These are phyloP conservation scores for Daldinia sp. DNA, from an alignment of 2,329 filamentous ascomycete species.

Conservation along the genomic window DNA sequence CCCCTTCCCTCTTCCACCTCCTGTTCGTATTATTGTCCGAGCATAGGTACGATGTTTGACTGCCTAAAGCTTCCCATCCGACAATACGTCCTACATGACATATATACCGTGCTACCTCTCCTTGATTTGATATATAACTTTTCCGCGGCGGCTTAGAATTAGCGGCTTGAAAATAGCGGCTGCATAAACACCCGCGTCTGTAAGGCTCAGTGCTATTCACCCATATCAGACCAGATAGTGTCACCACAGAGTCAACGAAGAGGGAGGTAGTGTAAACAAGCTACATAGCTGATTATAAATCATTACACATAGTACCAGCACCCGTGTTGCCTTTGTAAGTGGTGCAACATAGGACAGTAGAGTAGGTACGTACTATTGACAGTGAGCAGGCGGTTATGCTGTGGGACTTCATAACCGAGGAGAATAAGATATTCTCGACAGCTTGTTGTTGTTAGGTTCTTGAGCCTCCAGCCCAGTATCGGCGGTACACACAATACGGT, in stretches of 20 bases:
- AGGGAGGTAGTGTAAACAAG: constrained; percentile 1
- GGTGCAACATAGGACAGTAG: background rate
- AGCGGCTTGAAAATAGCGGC: background rate
- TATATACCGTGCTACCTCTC: background rate
- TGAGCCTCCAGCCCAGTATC: background rate
- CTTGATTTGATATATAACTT: background rate
- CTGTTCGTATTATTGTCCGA: background rate
- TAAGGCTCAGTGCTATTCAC: background rate
- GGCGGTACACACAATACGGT: background rate
- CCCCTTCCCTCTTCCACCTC: background rate
- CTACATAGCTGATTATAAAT: background rate
- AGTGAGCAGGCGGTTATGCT: background rate
- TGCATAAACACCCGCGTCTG: background rate
- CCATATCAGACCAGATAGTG: background rate
- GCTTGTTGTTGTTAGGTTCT: background rate
- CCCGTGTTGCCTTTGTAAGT: background rate
- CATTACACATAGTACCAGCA: background rate
- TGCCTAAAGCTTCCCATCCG: background rate
- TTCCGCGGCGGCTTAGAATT: background rate
- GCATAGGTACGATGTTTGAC: background rate
- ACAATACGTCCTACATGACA: background rate
- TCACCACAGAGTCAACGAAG: background rate
- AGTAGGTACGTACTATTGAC: background rate
- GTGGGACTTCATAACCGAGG: constrained; percentile 8
- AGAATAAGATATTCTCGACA: background rate